These are phyloP conservation scores for Hypoxylon rubiginosum DNA, from an alignment of 2,329 filamentous ascomycete genomes.

Conservation along the genomic window DNA sequence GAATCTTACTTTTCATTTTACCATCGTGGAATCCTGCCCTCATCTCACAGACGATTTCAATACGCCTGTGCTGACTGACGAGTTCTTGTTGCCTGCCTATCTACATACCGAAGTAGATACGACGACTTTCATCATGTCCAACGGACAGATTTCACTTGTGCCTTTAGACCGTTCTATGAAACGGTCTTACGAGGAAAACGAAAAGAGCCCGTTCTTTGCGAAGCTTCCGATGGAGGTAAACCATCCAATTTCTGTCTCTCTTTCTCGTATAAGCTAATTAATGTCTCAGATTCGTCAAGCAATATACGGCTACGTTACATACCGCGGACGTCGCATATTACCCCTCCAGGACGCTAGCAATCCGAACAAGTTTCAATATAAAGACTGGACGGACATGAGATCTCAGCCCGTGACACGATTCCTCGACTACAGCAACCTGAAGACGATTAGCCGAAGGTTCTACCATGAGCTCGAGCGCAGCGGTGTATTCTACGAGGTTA, in stretches of 20 bases:
- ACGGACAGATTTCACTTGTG: background rate
- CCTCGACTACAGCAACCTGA: background rate
- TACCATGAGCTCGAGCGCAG: background rate
- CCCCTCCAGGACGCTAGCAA: background rate
- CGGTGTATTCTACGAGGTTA: conserved; percentile 6
- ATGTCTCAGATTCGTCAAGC: background rate
- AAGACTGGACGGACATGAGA: no score
- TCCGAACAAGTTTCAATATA: background rate
- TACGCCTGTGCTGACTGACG: background rate
- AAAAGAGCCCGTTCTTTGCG: background rate
- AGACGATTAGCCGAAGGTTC: background rate
- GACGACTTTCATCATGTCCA: background rate
- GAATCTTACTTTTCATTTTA: background rate
- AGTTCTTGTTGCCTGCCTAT: no score
- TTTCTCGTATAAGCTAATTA: background rate
- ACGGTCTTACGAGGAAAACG: background rate
- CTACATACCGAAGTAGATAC: no score
- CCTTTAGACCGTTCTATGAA: background rate
- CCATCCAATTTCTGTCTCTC: background rate
- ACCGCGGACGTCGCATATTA: background rate
- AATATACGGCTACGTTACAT: background rate
- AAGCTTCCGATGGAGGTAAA: background rate
- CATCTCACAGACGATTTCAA: background rate
- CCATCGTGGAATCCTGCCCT: background rate
- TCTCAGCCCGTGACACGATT: no score